Percentiles rank a stretch among this genome's conserved stretches.
phyloP scores from a whole-genome alignment of 148 eudicot genomes.

The Persicaria tinctoria region DNA sequence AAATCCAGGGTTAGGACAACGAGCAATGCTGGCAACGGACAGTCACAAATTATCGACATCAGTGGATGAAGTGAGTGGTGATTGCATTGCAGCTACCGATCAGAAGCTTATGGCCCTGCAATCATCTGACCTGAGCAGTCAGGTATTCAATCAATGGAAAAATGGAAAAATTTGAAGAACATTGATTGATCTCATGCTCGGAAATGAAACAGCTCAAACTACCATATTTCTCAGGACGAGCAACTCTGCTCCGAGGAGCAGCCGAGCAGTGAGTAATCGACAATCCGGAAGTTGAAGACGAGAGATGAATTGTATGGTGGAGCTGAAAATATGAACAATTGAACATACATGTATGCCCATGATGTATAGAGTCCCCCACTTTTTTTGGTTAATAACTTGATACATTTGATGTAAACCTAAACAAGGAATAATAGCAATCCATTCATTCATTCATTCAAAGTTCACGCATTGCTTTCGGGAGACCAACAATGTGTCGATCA shows the following conservation, averaged over 20 bases:
- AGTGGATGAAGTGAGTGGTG: slow-evolving; percentile 9
- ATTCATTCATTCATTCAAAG: background rate
- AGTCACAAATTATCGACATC: background rate
- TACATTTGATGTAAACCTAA: background rate
- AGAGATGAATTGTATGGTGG: background rate
- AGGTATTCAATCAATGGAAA: background rate
- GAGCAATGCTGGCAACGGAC: background rate
- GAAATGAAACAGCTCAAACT: too few species aligned
- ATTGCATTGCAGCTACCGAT: background rate
- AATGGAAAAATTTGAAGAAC: background rate
- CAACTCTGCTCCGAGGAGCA: too few species aligned
- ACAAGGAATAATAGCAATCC: background rate
- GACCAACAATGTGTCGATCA: too few species aligned
- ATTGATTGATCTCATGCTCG: background rate
- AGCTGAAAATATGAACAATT: background rate
- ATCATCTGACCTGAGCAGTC: background rate
- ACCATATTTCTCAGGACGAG: too few species aligned
- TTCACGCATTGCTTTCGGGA: too few species aligned
- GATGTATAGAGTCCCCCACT: background rate
- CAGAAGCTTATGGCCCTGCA: background rate
- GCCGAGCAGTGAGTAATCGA: too few species aligned
- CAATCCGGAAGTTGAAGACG: background rate
- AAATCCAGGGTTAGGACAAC: slow-evolving; percentile 18
- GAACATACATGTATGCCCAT: background rate
- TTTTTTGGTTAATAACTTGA: background rate